These are phyloP conservation scores for Mycena floridula DNA, from an alignment of 768 basidiomycete species.

Conservation along the genomic window DNA sequence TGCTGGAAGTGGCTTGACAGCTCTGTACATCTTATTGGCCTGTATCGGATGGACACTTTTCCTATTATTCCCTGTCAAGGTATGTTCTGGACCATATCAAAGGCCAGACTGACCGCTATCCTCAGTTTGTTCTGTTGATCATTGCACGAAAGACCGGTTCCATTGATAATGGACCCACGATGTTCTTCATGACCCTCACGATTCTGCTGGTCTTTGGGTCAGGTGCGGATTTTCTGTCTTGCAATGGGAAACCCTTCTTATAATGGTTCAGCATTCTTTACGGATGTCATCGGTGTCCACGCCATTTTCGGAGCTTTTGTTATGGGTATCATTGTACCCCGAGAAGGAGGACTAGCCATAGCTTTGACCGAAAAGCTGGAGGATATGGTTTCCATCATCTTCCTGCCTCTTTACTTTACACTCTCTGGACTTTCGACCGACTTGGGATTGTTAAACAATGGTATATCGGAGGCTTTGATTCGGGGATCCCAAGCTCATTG, in stretches of 20 bases:
- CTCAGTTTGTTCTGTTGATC: constrained; percentile 61
- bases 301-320: constrained; percentile 92
- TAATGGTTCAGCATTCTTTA: constrained; percentile 93
- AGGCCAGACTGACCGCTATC: too few relatives aligned
- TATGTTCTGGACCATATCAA: too few relatives aligned
- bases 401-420: constrained; percentile 91
- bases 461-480: constrained; percentile 31
- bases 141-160: constrained; percentile 76
- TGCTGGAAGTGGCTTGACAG: constrained; percentile 74
- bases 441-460: constrained; percentile 76
- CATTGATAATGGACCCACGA: constrained; percentile 66
- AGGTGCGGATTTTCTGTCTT: too few relatives aligned
- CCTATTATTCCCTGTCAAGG: constrained; percentile 62
- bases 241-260: too few relatives aligned
- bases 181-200: constrained; percentile 83
- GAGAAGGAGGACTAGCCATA: constrained; percentile 82
- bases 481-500: too few relatives aligned
- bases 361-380: constrained; percentile 93
- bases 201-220: constrained; percentile 79
- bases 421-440: constrained; percentile 88
- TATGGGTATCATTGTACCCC: constrained; percentile 75
- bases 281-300: constrained; percentile 88
- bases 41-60: constrained; percentile 80
- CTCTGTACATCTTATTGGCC: constrained; percentile 76
- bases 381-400: constrained; percentile 87